Conservation (phyloP, 768 basidiomycete species). For the Podaxis sp. region DNA sequence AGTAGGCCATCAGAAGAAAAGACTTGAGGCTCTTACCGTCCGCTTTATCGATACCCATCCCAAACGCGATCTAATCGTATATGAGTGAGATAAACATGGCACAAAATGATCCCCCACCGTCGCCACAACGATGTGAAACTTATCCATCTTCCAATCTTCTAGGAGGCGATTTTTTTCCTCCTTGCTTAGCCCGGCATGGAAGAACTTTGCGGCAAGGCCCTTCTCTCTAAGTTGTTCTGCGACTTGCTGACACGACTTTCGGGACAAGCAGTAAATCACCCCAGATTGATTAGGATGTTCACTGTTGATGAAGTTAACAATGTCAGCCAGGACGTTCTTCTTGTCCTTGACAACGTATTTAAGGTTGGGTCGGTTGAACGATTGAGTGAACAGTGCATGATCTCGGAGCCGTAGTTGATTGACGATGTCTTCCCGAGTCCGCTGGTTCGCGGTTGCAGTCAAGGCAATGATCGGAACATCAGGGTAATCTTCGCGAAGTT, state of each 20-base stretch:
- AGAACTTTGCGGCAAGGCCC: slow-evolving; percentile 67
- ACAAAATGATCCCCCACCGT: slow-evolving; percentile 54
- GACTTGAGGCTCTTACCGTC: slow-evolving; percentile 44
- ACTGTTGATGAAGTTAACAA: slow-evolving; percentile 62
- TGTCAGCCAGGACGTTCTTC: slow-evolving; percentile 46
- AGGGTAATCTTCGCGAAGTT: slow-evolving; percentile 71
- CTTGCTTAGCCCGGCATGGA: slow-evolving; percentile 74
- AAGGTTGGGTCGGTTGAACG: slow-evolving; percentile 94
- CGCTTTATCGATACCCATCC: slow-evolving; percentile 93
- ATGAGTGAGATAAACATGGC: background rate
- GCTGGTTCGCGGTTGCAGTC: slow-evolving; percentile 87
- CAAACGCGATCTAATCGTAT: slow-evolving; percentile 75
- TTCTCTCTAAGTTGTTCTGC: slow-evolving; percentile 62
- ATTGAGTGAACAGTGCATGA: slow-evolving; percentile 64
- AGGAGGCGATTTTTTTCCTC: slow-evolving; percentile 62
- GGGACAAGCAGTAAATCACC: slow-evolving; percentile 78
- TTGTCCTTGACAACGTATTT: slow-evolving; percentile 58
- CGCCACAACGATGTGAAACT: slow-evolving; percentile 82
- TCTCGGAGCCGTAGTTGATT: slow-evolving; percentile 56
- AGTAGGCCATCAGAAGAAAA: background rate
- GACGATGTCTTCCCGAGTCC: slow-evolving; percentile 77
- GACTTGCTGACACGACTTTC: slow-evolving; percentile 74
- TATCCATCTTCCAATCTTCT: slow-evolving; percentile 68
- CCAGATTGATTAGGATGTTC: slow-evolving; percentile 61
- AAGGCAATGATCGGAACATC: slow-evolving; percentile 90